Conservation (phyloP, 345 rosid species). For the Carallia pectinifolia region DNA sequence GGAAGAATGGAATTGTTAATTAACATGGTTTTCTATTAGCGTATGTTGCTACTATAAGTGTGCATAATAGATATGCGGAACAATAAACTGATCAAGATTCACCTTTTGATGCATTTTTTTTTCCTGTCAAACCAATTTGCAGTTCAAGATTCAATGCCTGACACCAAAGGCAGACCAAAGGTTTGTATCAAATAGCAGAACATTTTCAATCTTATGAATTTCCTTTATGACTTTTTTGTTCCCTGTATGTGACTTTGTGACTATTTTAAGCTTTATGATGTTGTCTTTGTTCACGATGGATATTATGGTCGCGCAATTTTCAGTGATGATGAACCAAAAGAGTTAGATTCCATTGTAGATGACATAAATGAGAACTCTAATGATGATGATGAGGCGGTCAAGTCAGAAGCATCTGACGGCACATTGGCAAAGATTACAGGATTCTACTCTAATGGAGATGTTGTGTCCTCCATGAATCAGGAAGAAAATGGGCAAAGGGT, state of each 20-base stretch:
- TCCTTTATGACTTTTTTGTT: not conserved
- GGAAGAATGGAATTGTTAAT: too few species aligned
- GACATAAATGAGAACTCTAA: slow-evolving; percentile 17
- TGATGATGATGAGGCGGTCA: slow-evolving; percentile 23
- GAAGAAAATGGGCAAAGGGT: slow-evolving; percentile 33
- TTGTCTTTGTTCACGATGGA: not conserved
- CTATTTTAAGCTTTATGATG: not conserved
- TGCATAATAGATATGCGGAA: not conserved
- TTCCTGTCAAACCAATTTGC: slow-evolving; percentile 20
- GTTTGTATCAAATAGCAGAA: slow-evolving; percentile 21
- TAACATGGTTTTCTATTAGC: not conserved
- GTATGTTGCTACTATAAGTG: not conserved
- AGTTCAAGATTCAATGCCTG: slow-evolving; percentile 50
- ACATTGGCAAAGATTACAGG: slow-evolving; percentile 10
- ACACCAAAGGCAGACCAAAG: slow-evolving; percentile 43
- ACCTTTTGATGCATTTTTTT: not conserved
- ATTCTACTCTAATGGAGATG: slow-evolving; percentile 29
- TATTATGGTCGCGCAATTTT: not conserved
- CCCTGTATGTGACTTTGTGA: not conserved
- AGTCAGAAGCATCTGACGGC: slow-evolving; percentile 31
- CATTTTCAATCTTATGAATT: not conserved
- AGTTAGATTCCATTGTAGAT: slow-evolving; percentile 16
- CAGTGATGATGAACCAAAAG: slow-evolving; percentile 42
- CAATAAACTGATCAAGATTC: not conserved
- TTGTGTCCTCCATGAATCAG: slow-evolving; percentile 20